Conservation (phyloP, 371 early-diverging fungal genomes). For the Apophysomyces elegans region DNA sequence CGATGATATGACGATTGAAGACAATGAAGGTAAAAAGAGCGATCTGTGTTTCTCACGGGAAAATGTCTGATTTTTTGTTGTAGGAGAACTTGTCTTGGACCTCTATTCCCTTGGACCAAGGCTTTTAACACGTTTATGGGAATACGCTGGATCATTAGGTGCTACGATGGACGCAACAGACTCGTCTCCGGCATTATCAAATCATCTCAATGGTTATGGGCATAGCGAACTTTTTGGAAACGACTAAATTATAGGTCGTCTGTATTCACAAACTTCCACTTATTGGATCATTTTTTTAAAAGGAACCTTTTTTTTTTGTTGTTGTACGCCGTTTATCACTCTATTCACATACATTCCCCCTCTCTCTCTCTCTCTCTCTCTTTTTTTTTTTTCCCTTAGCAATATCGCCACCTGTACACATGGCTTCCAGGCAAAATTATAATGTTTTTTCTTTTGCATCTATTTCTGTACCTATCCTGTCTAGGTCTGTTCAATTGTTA, state of each 20-base stretch:
- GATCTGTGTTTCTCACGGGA: conserved; percentile 3
- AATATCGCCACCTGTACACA: background rate
- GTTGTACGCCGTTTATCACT: background rate
- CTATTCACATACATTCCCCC: background rate
- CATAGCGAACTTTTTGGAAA: background rate
- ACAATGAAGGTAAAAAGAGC: conserved; percentile 44
- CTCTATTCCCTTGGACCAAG: conserved; percentile 50
- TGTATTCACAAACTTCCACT: background rate
- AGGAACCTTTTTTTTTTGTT: background rate
- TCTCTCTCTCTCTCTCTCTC: background rate
- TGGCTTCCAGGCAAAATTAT: background rate
- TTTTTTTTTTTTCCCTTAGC: background rate
- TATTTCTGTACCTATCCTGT: conserved; percentile 7
- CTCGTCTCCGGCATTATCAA: background rate
- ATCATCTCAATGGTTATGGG: background rate
- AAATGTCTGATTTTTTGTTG: background rate
- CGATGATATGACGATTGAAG: conserved; percentile 40
- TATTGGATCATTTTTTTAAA: background rate
- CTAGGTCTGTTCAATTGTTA: background rate
- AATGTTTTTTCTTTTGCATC: background rate
- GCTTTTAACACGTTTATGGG: conserved; percentile 40
- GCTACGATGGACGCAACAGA: background rate
- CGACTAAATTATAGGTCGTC: background rate
- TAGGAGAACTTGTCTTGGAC: conserved; percentile 47
- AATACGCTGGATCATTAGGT: conserved; percentile 26